Base-by-base conservation (phyloP, 768 basidiomycete genomes). In the Rhizopogon vulgaris region DNA sequence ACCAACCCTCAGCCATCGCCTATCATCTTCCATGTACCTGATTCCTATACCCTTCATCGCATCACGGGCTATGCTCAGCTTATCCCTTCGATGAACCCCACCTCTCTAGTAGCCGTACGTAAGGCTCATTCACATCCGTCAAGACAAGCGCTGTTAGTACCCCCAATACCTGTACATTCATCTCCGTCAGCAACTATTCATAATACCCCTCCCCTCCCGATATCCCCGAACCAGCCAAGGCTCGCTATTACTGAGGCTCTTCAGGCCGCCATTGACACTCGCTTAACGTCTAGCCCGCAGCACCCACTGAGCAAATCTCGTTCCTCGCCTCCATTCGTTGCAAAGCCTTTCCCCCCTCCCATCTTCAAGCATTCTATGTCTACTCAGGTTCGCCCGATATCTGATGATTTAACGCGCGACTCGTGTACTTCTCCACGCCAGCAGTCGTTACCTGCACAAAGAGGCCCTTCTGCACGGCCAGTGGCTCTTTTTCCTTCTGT, bases 21-120 rank as follows among this genome's bases (percentile, higher is more conserved):
- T 1, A 58, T 69, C 58, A 55, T 76, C 49, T 74, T 75, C 52
- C 63, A 70, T 11, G 54, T 74, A 3, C 64, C 69, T 5, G 55
- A 58, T 3, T 53, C 68, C 22, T 63, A 64, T 52, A 59, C 56
- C 15, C 66, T 75, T 22, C 65, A 74, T 52, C 61, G 55, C 2
- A 46, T 72, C 17, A 38, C 50, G 49, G 73, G 71, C 60, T 75
- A 78, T 48, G 75, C 78, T 6, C 70, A 72, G 22, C 62, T 77
- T 52, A 60, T 71, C 47, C 70, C 69, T 4, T 75, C 78, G 2
- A 52, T 58, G 28, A 61, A 76, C 12, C 52, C 68, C 4, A 15
- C 18, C 12, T 22, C 43, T 18, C 43, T 32, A 32, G 12, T 30
- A 0, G 4, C 18, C 5, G 61, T 71, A 41, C 55, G 68, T n/a